Evolutionary conservation across 192 early-diverging fungal species (phyloP).

Genomic region (Mortierella alpina): DNA sequence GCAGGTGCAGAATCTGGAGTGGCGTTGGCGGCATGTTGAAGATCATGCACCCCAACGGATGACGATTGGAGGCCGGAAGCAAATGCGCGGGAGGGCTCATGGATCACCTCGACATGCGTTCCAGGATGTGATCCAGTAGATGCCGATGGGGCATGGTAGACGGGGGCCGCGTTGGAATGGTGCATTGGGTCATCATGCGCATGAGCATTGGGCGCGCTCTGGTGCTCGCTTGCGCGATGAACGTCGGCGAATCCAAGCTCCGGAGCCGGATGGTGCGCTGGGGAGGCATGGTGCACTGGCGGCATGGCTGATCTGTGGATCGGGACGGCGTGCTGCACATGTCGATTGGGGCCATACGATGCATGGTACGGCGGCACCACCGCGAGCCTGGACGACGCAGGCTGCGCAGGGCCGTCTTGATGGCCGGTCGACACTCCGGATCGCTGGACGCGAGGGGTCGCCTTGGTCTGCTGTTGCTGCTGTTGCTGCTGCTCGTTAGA

Average conservation of each 20-base stretch:
- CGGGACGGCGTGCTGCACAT: background rate
- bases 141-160: slow-evolving; percentile 11
- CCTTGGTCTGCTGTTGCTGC: background rate
- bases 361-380: too few relatives aligned
- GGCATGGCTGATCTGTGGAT: slow-evolving; percentile 15
- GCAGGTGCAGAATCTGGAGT: background rate
- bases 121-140: background rate
- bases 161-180: slow-evolving; percentile 5
- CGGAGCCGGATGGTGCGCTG: slow-evolving; percentile 21
- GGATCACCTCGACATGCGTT: background rate
- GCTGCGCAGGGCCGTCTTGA: background rate
- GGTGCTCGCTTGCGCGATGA: background rate
- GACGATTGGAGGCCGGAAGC: too few relatives aligned
- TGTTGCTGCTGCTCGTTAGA: background rate
- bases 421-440: background rate
- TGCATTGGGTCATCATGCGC: slow-evolving; percentile 8
- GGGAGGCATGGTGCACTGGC: slow-evolving; percentile 9
- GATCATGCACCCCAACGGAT: background rate
- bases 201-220: too few relatives aligned
- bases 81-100: background rate
- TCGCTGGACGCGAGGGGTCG: background rate
- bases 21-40: background rate
- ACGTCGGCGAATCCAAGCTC: background rate
- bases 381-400: too few relatives aligned
- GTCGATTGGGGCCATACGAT: too few relatives aligned